Percentiles rank a stretch among this genome's conserved stretches.
Evolutionary conservation across 495 filamentous ascomycete species (phyloP).

Genomic region (Penicillium alfredii): DNA sequence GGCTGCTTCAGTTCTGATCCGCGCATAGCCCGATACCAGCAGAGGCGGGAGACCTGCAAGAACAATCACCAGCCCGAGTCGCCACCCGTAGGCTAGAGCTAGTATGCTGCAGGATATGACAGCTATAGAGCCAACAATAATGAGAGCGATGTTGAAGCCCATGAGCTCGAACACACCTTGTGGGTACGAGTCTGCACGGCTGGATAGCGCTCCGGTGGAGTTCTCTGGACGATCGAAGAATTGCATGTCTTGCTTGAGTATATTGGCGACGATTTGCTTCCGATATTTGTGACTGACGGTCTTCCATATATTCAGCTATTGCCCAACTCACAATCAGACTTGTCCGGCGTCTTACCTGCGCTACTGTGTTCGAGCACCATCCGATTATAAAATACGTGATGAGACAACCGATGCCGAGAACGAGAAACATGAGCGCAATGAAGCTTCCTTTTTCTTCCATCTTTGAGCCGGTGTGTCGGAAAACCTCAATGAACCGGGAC

Average conservation of each 20-base stretch:
- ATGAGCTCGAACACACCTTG: constrained; percentile 33
- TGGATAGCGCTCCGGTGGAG: constrained; percentile 55
- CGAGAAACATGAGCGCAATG: constrained; percentile 59
- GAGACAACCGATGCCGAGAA: constrained; percentile 44
- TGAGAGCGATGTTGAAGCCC: constrained; percentile 30
- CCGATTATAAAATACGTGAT: constrained; percentile 49
- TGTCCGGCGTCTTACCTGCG: constrained; percentile 10
- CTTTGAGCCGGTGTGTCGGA: constrained; percentile 20
- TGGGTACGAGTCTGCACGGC: constrained; percentile 52
- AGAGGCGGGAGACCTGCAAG: constrained; percentile 48
- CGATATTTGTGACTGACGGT: constrained; percentile 43
- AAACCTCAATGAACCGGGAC: constrained; percentile 22
- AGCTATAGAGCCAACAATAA: constrained; percentile 31
- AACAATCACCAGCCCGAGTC: constrained; percentile 48
- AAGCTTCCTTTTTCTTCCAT: constrained; percentile 37
- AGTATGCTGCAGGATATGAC: constrained; percentile 31
- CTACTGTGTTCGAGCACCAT: constrained; percentile 47
- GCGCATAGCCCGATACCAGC: constrained; percentile 44
- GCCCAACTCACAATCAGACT: neutral
- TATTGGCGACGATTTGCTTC: constrained; percentile 52
- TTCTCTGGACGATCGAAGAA: constrained; percentile 61
- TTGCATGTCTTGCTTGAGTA: constrained; percentile 49
- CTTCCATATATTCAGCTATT: constrained; percentile 3
- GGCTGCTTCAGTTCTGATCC: constrained; percentile 35
- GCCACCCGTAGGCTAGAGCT: constrained; percentile 43